Base-by-base conservation (phyloP, 2,329 filamentous ascomycete species). In the Talaromyces sp. region DNA sequence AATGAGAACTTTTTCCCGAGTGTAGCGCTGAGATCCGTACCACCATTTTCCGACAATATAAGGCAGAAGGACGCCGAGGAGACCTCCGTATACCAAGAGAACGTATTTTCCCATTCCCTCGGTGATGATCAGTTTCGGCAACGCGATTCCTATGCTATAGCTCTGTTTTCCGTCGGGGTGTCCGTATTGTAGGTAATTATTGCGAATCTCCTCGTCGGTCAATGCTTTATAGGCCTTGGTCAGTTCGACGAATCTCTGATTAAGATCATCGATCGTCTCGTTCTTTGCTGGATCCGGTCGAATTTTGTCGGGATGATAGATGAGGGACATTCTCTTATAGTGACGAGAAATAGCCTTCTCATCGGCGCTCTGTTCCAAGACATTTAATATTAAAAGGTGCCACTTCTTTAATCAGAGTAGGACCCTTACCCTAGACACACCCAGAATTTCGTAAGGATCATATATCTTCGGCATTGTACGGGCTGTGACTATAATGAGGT, bases 111-210 rank as follows among this genome's bases (percentile, higher is more conserved):
- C 93, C 75, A 95, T 96, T 61, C 93, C 93, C 68, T 97, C 92
- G 14, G 91, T 90, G 61, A 99, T 85, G 70, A 99, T 92, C 77
- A 95, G 91, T 75, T 95, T 89, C 52, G 95, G 95, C 52, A 99
- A 84, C 52, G 93, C 95, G 68, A 99, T 99, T 67, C 95, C 93
- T 72, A 99, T 98, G 79, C 92, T 97, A 78, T 93, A 95, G 75
- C 92, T 93, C 80, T 99, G 95, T 83, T 97, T 98, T 73, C 95
- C 95, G 75, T 99, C 95, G 6, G 95, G 95, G 76, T 99, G 92
- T 62, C 95, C 95, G 72, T 90, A 99, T 76, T 96, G 90, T 60
- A 96, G 88, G 77, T 91, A 99, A 81, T 99, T 99, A 79, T 96
- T 96, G 72, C 95, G 90, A 65, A 98, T 85, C 46, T 98, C 95